Evolutionary conservation across 1,139 yeast species (phyloP), one percentile per base, ranked within the genome.

Genomic region (Taphrina communis): DNA sequence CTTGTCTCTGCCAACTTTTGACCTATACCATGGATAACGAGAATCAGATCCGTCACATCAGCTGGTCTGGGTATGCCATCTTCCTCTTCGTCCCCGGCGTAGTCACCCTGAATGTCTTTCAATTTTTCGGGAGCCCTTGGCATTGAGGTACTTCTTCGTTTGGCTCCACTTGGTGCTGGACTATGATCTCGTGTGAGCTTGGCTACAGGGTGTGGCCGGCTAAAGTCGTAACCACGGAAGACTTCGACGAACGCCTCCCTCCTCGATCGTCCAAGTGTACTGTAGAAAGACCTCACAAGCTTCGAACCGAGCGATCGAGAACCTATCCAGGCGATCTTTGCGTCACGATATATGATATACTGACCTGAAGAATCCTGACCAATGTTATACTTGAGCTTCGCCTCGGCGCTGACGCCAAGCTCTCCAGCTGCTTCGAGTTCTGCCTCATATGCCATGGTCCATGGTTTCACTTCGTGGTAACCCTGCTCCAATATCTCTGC

Each of bases 1-100:
- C 89, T 88, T 73, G 86, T 86, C 68, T 86, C 85, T 2, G 97
- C 95, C 70, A 94, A 81, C 53, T 88, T 86, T 77, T 94, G 99
- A 0, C 98, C 98, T 72, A 94, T 90, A 0, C 99, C 98, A 77
- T 94, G 99, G 59, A 93, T 84, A 73, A 96, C 94, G 19, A 94
- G 80, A 1, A 93, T 85, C 69, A 94, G 80, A 58, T 74, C 73
- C 19, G 70, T 61, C 25, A 67, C 70, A 4, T 35, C 56, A 41
- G 25, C n/a, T 9, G 62, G 62, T 19, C 25, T 39, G 11, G 65
- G 65, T 17, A 50, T 51, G 31, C 46, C 61, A 12, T 44, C 68
- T 36, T 55, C 48, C 14, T 25, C 56, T 21, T 56, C 62, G n/a
- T 62, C 66, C 8, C n/a, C 5, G 14, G 61, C 62, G 11, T 50